Evolutionary conservation across 176 grass and related monocot genomes (phyloP), one percentile per base, ranked within the genome.

Genomic region (Musa schizocarpa): DNA sequence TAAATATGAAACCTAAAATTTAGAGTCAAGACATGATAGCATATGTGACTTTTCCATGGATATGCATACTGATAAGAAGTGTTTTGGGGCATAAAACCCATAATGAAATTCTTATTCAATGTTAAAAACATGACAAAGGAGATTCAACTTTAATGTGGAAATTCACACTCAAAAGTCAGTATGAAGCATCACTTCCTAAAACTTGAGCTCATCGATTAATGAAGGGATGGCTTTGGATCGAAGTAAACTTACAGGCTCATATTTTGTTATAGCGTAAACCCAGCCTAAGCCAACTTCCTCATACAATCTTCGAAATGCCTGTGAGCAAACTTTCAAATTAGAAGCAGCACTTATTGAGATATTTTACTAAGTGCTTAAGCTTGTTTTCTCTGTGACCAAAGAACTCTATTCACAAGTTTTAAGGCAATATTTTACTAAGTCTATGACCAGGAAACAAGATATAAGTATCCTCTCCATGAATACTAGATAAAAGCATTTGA

Each of bases 301-400:
- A 29, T 98, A 98, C 64, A 98, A 78, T 84, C 65, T 87, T 89
- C 88, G 88, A 84, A 98, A 98, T 87, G 94, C 94, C 94, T 98
- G 81, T 29, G 74, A 74, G 20, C 19, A 9, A 48, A 69, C 34
- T 11, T 51, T 70, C 48, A n/a, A 11, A n/a, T 51, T 70, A 21
- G 68, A 70, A 55, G 27, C 24, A 67, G 29, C 13, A 29, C 12
- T 68, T 34, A 11, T 34, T 34, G 24, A 68, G 27, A 34, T 68
- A n/a, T n/a, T n/a, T n/a, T n/a, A n/a, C n/a, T n/a, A 43, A 6
- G 34, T 43, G 4, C 34, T 65, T 65, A 65, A 13, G 63, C 20
- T 25, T 17, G 63, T 65, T 65, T 43, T 43, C 34, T 43, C 0
- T 65, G 63, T 24, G 9, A 65, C 24, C 63, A 26, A 65, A 20